Evolutionary conservation across 2,329 filamentous ascomycete species (phyloP).

Genomic region (Coniella vitis): DNA sequence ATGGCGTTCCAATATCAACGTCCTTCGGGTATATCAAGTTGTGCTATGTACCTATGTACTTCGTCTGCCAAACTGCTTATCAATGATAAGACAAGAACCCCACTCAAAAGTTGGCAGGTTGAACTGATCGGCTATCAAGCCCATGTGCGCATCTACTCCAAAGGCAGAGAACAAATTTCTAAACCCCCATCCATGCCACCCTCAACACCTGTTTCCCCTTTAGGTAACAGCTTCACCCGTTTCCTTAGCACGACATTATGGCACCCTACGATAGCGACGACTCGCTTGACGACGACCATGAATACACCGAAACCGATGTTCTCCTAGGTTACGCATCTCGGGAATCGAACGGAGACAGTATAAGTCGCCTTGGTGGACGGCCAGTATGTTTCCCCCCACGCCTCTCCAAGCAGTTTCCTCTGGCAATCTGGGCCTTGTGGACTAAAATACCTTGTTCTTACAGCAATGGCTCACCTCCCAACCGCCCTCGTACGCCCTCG

Average conservation of each 20-base stretch:
- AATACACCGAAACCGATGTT: conserved; percentile 76
- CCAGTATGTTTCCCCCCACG: conserved; percentile 55
- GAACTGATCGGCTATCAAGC: too few relatives aligned
- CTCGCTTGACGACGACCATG: conserved; percentile 60
- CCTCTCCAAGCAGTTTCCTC: neutral
- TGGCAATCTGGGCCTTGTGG: neutral
- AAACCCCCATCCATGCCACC: conserved; percentile 8
- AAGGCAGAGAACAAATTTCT: conserved; percentile 10
- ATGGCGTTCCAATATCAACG: conserved; percentile 13
- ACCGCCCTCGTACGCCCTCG: conserved; percentile 68
- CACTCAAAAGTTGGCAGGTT: conserved; percentile 15
- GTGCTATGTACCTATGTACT: neutral
- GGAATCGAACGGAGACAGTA: conserved; percentile 70
- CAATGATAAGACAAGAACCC: conserved; percentile 9
- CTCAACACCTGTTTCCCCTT: neutral
- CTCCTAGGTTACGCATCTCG: conserved; percentile 83
- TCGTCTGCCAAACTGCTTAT: conserved; percentile 3
- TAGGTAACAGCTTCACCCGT: conserved; percentile 12
- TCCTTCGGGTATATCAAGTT: conserved; percentile 5
- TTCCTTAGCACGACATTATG: conserved; percentile 39
- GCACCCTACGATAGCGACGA: conserved; percentile 81
- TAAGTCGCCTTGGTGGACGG: conserved; percentile 80
- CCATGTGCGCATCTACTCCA: neutral
- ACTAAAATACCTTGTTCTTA: conserved; percentile 10
- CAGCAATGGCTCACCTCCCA: conserved; percentile 80